phyloP scores from a whole-genome alignment of 202 grass and related monocot species.

The Carex arenaria region DNA sequence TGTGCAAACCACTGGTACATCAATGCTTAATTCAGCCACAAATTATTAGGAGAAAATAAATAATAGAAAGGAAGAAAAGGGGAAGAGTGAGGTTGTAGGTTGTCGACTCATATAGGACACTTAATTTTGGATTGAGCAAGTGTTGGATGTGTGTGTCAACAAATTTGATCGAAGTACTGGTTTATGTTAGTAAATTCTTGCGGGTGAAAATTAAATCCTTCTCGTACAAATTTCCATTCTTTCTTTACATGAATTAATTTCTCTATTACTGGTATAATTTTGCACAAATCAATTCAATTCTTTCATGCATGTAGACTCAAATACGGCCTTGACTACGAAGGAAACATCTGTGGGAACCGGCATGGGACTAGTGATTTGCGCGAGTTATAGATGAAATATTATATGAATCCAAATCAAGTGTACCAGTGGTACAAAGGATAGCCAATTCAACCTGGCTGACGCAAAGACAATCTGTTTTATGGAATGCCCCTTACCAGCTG shows the following conservation, averaged over 20 bases:
- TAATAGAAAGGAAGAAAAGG: too few relatives aligned
- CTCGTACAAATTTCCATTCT: not conserved
- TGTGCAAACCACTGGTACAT: too few relatives aligned
- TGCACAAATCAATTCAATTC: not conserved
- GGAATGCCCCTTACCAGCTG: slow-evolving; percentile 73
- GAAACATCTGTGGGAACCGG: slow-evolving; percentile 75
- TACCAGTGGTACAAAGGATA: slow-evolving; percentile 73
- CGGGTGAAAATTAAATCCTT: not conserved
- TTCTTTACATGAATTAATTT: not conserved
- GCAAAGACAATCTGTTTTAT: slow-evolving; percentile 87
- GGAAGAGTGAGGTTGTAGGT: not conserved
- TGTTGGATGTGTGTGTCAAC: not conserved
- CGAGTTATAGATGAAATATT: slow-evolving; percentile 78
- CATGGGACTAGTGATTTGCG: slow-evolving; percentile 58
- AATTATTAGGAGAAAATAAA: too few relatives aligned
- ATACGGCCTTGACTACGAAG: slow-evolving; percentile 90
- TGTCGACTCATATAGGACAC: not conserved
- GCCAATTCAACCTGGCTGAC: slow-evolving; percentile 62
- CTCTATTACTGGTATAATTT: not conserved
- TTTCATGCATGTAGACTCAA: slow-evolving; percentile 50
- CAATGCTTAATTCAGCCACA: too few relatives aligned
- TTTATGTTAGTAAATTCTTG: not conserved
- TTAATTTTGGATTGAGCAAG: not conserved
- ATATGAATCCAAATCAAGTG: slow-evolving; percentile 92
- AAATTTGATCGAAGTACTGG: not conserved